phyloP scores from a whole-genome alignment of 306 rosid species.

The Vigna trinervia region DNA sequence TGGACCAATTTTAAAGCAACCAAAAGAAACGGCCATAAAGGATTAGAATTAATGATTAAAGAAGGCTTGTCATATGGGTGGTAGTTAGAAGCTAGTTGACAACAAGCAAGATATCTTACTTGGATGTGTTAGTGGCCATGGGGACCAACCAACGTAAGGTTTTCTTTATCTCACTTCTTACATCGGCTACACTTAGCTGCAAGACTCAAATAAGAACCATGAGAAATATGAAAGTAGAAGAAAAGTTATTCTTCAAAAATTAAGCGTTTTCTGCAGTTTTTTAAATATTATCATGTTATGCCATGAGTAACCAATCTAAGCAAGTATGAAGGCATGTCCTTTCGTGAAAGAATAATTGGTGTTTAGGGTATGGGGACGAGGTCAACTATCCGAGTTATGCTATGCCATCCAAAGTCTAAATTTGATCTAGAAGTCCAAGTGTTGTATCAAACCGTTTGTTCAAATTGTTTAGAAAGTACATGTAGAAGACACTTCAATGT shows the following conservation, averaged over 20 bases:
- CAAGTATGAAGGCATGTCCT: neutral
- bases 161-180: conserved; percentile 74
- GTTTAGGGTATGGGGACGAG: too few species aligned
- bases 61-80: conserved; percentile 11
- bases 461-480: too few species aligned
- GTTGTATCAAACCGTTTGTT: too few species aligned
- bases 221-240: conserved; percentile 31
- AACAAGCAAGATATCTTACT: conserved; percentile 55
- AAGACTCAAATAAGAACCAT: conserved; percentile 35
- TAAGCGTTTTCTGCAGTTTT: conserved; percentile 25
- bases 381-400: too few species aligned
- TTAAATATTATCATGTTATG: neutral
- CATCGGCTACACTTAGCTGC: conserved; percentile 64
- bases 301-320: neutral
- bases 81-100: conserved; percentile 28
- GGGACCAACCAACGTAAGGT: conserved; percentile 74
- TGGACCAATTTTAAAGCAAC: conserved; percentile 47
- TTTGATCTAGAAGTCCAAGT: too few species aligned
- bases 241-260: conserved; percentile 3
- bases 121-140: conserved; percentile 80
- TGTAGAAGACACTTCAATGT: too few species aligned
- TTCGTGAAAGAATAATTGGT: neutral
- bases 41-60: conserved; percentile 34
- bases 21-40: conserved; percentile 35
- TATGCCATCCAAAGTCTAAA: too few species aligned